Percentiles rank a stretch among this genome's conserved stretches.
Conservation (phyloP, 805 yeast species). For the Kuraishia molischiana region DNA sequence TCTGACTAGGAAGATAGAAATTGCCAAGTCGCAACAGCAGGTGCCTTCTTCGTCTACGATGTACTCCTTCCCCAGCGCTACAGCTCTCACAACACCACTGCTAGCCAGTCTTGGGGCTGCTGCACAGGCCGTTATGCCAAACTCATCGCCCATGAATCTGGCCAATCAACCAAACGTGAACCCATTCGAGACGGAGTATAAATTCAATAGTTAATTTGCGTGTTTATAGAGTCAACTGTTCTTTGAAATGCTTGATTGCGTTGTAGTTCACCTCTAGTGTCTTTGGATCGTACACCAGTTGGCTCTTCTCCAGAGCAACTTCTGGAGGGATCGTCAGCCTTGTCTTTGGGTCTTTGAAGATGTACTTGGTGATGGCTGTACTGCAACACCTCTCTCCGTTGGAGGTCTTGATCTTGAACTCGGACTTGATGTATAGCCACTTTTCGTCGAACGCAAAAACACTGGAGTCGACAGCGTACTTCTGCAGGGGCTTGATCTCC, state of each 20-base stretch:
- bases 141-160: slow-evolving; percentile 13
- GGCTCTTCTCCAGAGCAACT: slow-evolving; percentile 46
- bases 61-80: slow-evolving; percentile 5
- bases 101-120: slow-evolving; percentile 25
- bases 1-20: slow-evolving; percentile 74
- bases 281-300: slow-evolving; percentile 38
- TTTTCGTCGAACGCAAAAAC: slow-evolving; percentile 80
- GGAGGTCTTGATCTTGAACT: slow-evolving; percentile 35
- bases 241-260: slow-evolving; percentile 26
- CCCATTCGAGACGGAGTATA: not conserved
- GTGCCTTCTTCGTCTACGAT: slow-evolving; percentile 4
- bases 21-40: slow-evolving; percentile 5
- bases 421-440: slow-evolving; percentile 68
- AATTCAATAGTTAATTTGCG: too few relatives aligned
- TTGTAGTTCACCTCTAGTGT: slow-evolving; percentile 29
- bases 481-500: slow-evolving; percentile 62
- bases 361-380: slow-evolving; percentile 66
- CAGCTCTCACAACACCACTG: slow-evolving; percentile 23
- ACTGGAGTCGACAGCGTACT: slow-evolving; percentile 44
- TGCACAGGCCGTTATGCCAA: slow-evolving; percentile 23
- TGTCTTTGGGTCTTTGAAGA: slow-evolving; percentile 53
- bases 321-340: slow-evolving; percentile 65
- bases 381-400: slow-evolving; percentile 29
- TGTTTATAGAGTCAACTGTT: slow-evolving; percentile 9
- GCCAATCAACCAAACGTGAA: not conserved